Evolutionary conservation across 2,329 filamentous ascomycete genomes (phyloP), one percentile per base, ranked within the genome.

Genomic region (Botrytis deweyae): DNA sequence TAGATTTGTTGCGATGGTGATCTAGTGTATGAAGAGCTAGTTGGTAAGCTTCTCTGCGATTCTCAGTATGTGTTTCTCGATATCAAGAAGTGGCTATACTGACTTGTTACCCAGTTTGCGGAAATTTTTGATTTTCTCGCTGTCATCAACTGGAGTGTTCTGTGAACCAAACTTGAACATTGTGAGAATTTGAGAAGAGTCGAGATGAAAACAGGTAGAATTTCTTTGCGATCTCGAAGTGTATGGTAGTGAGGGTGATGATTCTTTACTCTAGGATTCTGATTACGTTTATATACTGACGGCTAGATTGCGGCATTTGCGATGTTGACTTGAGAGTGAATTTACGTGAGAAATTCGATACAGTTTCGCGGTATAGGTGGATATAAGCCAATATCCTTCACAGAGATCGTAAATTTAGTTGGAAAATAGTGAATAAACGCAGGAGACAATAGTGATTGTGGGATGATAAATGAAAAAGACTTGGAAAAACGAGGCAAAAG

Each of bases 1-100:
- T 33, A 2, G 46, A 69, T 42, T 49, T 58, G 12, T 49, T 49
- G 33, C 66, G 66, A 69, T 69, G 29, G 10, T 40, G 36, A 55
- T 42, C 66, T 20, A 69, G 46, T n/a, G 16, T 69, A 29, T 69
- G 55, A 49, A 69, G 55, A 10, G 49, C 66, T 20, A 69, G 20
- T 3, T 69, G 25, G 14, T 69, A 58, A 29, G 66, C 46, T n/a
- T 69, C 66, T 10, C 66, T 69, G 33, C 12, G 22, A 10, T 33
- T 40, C 4, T 62, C 22, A 62, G 66, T 58, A 52, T 52, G 10
- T 10, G 2, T n/a, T 14, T 52, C 1, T 6, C 10, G 4, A n/a
- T 52, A 3, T 52, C 4, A 22, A 52, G 25, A 52, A n/a, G 49
- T 52, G n/a, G 12, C 1, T 58, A 7, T 29, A 29, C n/a, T 58